These are phyloP conservation scores for Fusarium nurragi DNA, from an alignment of 2,329 filamentous ascomycete species.

Conservation along the genomic window DNA sequence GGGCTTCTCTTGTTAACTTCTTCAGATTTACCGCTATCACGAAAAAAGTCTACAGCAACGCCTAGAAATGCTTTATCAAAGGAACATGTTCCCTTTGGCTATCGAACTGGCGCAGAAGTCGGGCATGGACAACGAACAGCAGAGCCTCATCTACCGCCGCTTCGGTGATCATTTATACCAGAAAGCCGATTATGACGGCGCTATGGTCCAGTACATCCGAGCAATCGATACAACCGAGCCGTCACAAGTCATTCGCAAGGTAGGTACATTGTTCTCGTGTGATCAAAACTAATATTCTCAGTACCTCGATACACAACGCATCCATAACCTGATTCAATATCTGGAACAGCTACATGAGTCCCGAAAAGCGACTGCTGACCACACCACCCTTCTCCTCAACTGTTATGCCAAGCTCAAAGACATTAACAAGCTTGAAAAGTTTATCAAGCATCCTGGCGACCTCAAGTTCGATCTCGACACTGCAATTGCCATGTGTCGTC, in stretches of 20 bases:
- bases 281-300: constrained; percentile 52
- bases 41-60: constrained; percentile 92
- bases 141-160: constrained; percentile 90
- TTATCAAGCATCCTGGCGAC: constrained; percentile 94
- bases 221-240: constrained; percentile 97
- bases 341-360: constrained; percentile 96
- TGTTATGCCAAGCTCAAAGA: constrained; percentile 99
- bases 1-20: constrained; percentile 23
- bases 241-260: constrained; percentile 94
- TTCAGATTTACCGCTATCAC: constrained; percentile 82
- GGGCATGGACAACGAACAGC: constrained; percentile 80
- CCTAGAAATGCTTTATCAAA: constrained; percentile 91
- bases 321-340: constrained; percentile 97
- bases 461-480: constrained; percentile 97
- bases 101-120: constrained; percentile 93
- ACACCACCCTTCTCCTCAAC: constrained; percentile 93
- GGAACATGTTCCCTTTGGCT: constrained; percentile 90
- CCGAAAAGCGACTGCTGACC: constrained; percentile 90
- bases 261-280: constrained; percentile 44
- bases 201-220: constrained; percentile 98
- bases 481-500: constrained; percentile 95
- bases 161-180: constrained; percentile 96
- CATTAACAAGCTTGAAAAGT: constrained; percentile 92
- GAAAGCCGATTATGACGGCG: constrained; percentile 93
- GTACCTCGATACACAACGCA: constrained; percentile 96